Evolutionary conservation across 139 green algal species (phyloP).

Genomic region (Dunaliella primolecta): DNA sequence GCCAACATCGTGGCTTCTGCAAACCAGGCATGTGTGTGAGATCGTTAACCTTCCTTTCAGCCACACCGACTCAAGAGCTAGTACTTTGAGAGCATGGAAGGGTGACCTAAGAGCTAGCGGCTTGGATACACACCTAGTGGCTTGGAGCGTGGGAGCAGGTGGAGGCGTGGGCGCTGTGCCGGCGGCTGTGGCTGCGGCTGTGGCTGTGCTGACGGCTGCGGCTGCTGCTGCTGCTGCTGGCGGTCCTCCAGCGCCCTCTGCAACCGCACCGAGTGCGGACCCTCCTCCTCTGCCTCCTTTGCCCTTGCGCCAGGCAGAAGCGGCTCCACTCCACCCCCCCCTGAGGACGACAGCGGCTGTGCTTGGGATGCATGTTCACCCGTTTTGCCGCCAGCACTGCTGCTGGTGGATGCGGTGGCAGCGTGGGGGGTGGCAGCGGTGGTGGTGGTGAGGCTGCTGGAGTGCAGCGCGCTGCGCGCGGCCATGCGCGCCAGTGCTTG

Average conservation of each 20-base stretch:
- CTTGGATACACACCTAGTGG: background rate
- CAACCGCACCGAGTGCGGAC: background rate
- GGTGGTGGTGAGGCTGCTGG: background rate
- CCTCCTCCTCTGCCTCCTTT: background rate
- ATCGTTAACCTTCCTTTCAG: background rate
- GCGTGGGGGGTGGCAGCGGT: background rate
- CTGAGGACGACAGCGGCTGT: no score
- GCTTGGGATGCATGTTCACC: no score
- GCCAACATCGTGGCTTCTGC: no score
- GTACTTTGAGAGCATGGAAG: no score
- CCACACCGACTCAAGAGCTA: no score
- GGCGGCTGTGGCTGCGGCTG: background rate
- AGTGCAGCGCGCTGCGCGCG: background rate
- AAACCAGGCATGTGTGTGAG: background rate
- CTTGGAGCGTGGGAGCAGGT: background rate
- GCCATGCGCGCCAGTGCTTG: background rate
- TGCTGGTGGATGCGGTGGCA: background rate
- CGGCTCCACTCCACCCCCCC: no score
- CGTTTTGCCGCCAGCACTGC: background rate
- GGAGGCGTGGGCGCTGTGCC: background rate
- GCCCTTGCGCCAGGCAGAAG: background rate
- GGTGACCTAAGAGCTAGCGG: no score
- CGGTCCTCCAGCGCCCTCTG: background rate
- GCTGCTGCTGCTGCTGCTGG: background rate
- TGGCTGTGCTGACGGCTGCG: background rate